phyloP scores from a whole-genome alignment of 176 grass and related monocot species.

The Bonia amplexicaulis region DNA sequence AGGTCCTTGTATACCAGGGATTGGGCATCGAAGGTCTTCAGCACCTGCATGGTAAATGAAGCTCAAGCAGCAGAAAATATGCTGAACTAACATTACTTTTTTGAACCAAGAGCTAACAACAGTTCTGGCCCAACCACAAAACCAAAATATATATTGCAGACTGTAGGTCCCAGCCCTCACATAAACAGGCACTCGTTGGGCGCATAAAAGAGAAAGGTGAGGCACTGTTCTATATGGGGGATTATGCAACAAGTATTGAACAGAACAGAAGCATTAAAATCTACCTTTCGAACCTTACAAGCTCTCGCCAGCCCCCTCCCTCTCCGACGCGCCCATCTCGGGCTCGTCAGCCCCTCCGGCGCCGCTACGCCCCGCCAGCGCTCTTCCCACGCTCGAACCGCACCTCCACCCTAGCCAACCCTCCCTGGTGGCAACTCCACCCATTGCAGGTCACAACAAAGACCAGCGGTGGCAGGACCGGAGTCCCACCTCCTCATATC shows the following conservation, averaged over 20 bases:
- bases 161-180: neutral
- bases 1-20: constrained; percentile 51
- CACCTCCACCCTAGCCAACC: no score
- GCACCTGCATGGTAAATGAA: constrained; percentile 46
- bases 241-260: neutral
- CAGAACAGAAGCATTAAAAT: neutral
- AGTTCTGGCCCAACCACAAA: neutral
- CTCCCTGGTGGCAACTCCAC: no score
- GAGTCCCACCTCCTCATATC: no score
- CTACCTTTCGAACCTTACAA: no score
- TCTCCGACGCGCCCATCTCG: no score
- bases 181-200: neutral
- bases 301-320: no score
- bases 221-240: neutral
- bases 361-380: no score
- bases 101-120: neutral
- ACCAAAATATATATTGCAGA: neutral
- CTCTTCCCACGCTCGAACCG: no score
- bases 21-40: constrained; percentile 71
- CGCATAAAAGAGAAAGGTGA: neutral
- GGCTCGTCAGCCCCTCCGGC: no score
- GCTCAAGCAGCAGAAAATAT: neutral
- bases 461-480: no score
- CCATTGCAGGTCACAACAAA: no score
- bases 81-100: neutral